phyloP scores from a whole-genome alignment of 768 basidiomycete species.

The Boletus subparvulus region DNA sequence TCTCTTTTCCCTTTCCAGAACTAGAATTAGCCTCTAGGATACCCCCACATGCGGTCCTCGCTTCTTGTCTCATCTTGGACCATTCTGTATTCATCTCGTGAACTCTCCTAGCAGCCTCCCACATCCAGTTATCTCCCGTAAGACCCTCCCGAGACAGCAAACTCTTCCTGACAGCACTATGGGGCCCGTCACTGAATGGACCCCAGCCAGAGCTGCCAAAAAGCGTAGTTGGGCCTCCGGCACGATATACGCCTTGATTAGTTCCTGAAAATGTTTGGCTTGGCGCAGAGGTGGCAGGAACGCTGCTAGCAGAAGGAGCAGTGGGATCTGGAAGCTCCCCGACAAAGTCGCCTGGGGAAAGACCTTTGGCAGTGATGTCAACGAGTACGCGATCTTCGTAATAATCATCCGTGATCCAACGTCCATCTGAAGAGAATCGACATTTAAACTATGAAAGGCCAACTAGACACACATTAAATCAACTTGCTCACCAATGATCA shows the following conservation, averaged over 20 bases:
- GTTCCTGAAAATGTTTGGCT: conserved; percentile 42
- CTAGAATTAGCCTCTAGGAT: conserved; percentile 36
- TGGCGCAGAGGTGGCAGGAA: conserved; percentile 35
- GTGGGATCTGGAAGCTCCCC: conserved; percentile 80
- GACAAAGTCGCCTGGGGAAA: conserved; percentile 79
- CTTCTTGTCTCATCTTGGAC: conserved; percentile 55
- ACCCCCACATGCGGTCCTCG: conserved; percentile 52
- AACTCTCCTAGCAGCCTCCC: conserved; percentile 66
- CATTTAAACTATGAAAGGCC: background rate
- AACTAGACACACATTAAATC: background rate
- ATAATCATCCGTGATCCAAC: conserved; percentile 95
- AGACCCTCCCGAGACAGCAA: conserved; percentile 77
- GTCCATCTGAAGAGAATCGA: conserved; percentile 58
- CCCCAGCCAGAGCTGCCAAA: conserved; percentile 85
- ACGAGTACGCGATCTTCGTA: conserved; percentile 82
- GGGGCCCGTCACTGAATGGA: conserved; percentile 84
- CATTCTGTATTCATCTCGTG: conserved; percentile 64
- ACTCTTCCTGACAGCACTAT: conserved; percentile 82
- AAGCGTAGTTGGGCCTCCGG: conserved; percentile 90
- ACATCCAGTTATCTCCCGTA: conserved; percentile 92
- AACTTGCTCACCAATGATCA: conserved; percentile 66
- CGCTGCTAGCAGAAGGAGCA: conserved; percentile 44
- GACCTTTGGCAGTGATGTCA: conserved; percentile 77
- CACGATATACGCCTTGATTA: conserved; percentile 74
- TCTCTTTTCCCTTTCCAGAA: conserved; percentile 34